phyloP scores from a whole-genome alignment of 352 stramenopile species.

The Pythium oligandrum region DNA sequence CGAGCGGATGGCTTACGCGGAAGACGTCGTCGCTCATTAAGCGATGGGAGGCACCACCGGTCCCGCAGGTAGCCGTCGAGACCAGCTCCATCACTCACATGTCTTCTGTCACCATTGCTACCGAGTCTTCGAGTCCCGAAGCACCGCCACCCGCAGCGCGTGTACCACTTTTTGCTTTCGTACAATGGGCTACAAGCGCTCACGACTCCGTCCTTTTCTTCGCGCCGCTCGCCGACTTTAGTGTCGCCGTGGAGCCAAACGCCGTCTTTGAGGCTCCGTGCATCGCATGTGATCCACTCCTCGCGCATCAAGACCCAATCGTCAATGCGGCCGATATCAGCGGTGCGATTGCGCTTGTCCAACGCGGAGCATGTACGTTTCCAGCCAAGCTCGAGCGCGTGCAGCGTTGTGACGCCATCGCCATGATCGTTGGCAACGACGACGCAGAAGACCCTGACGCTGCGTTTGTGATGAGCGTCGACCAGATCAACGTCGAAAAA shows the following conservation, averaged over 20 bases:
- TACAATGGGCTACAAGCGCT: conserved; percentile 53
- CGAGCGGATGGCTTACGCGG: conserved; percentile 25
- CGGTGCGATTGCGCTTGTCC: conserved; percentile 41
- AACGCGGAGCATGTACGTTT: conserved; percentile 63
- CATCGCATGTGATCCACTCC: conserved; percentile 43
- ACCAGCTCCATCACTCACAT: no score
- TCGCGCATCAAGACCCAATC: conserved; percentile 31
- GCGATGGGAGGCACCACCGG: conserved; percentile 10
- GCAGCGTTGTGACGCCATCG: conserved; percentile 46
- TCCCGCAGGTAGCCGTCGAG: no score
- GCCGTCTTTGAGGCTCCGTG: conserved; percentile 37
- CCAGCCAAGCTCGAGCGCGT: conserved; percentile 61
- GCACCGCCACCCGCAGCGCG: not conserved
- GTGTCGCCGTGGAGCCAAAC: conserved; percentile 22
- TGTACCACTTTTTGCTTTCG: conserved; percentile 53
- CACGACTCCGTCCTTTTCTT: conserved; percentile 42
- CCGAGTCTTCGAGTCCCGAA: no score
- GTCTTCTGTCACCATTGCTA: no score
- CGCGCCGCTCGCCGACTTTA: conserved; percentile 65
- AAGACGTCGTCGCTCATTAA: conserved; percentile 58
- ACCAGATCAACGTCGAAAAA: conserved; percentile 58
- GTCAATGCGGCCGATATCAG: conserved; percentile 29
- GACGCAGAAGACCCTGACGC: conserved; percentile 36
- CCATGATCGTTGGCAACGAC: conserved; percentile 67
- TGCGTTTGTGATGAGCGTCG: conserved; percentile 75